A percentile compares a stretch with the other conserved stretches of the same genome.
Evolutionary conservation across 495 filamentous ascomycete genomes (phyloP).

Genomic region (Lindgomyces ingoldianus): DNA sequence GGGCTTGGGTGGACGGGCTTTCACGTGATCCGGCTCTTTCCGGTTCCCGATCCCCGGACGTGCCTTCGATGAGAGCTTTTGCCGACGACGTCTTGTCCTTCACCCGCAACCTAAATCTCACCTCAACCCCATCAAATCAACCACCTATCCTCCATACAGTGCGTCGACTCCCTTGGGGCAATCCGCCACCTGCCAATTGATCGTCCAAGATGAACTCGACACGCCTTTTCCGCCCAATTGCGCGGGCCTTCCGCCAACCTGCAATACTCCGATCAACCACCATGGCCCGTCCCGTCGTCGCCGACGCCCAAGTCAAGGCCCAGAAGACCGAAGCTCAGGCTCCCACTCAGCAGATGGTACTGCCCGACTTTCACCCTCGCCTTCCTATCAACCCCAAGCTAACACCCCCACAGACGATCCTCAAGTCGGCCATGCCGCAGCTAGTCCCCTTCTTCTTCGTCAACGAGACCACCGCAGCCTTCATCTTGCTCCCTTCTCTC

Average conservation of each 20-base stretch:
- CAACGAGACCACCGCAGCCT: slow-evolving; percentile 44
- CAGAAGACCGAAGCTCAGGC: slow-evolving; percentile 25
- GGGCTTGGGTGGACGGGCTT: background rate
- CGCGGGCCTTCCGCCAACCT: slow-evolving; percentile 37
- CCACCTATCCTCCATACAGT: slow-evolving; percentile 19
- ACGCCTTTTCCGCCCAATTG: slow-evolving; percentile 39
- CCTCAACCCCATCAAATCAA: slow-evolving; percentile 25
- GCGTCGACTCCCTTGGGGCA: slow-evolving; percentile 23
- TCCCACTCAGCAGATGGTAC: slow-evolving; percentile 30
- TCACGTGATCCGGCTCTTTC: slow-evolving; percentile 25
- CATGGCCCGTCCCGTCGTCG: slow-evolving; percentile 32
- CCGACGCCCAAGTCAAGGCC: slow-evolving; percentile 22
- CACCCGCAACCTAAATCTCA: slow-evolving; percentile 20
- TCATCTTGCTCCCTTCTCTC: slow-evolving; percentile 40
- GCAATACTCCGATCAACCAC: slow-evolving; percentile 18
- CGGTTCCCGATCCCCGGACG: too few relatives aligned
- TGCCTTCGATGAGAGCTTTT: slow-evolving; percentile 3
- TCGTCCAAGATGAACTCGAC: slow-evolving; percentile 38
- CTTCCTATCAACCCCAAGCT: too few relatives aligned
- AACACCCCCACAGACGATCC: slow-evolving; percentile 27
- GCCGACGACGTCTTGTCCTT: slow-evolving; percentile 17
- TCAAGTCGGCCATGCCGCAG: slow-evolving; percentile 46
- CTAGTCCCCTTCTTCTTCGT: slow-evolving; percentile 47
- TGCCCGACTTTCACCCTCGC: too few relatives aligned
- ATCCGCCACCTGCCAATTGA: slow-evolving; percentile 16